Conservation (phyloP, 768 basidiomycete genomes). For the Suillus americanus region DNA sequence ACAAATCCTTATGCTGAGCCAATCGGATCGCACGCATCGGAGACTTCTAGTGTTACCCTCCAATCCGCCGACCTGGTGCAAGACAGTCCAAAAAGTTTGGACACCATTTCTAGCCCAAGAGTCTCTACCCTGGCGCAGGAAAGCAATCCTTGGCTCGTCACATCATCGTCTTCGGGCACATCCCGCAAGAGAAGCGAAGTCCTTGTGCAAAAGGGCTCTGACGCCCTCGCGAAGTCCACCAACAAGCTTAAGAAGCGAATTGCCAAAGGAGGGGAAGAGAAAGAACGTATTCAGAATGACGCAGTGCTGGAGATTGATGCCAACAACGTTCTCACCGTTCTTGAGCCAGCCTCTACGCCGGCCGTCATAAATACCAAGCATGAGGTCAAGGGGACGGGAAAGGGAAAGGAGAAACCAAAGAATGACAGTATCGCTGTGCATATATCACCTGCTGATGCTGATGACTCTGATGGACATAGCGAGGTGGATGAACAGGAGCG, state of each 20-base stretch:
- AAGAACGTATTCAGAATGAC: constrained; percentile 66
- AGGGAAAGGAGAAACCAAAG: constrained; percentile 16
- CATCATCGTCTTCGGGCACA: constrained; percentile 40
- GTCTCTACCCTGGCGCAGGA: constrained; percentile 16
- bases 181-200: constrained; percentile 75
- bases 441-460: constrained; percentile 23
- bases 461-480: constrained; percentile 57
- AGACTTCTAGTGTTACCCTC: constrained; percentile 69
- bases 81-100: constrained; percentile 21
- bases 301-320: constrained; percentile 73
- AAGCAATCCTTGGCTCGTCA: constrained; percentile 82
- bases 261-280: constrained; percentile 55
- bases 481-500: constrained; percentile 73
- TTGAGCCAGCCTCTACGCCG: constrained; percentile 10
- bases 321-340: constrained; percentile 17
- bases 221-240: constrained; percentile 60
- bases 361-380: background rate
- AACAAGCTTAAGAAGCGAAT: constrained; percentile 70
- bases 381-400: constrained; percentile 15
- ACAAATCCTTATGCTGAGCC: constrained; percentile 21
- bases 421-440: background rate
- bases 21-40: constrained; percentile 40
- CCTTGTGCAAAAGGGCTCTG: constrained; percentile 66
- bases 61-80: constrained; percentile 55
- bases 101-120: constrained; percentile 14